Base-by-base conservation (phyloP, 148 eudicot genomes). In the Cornus florida region DNA sequence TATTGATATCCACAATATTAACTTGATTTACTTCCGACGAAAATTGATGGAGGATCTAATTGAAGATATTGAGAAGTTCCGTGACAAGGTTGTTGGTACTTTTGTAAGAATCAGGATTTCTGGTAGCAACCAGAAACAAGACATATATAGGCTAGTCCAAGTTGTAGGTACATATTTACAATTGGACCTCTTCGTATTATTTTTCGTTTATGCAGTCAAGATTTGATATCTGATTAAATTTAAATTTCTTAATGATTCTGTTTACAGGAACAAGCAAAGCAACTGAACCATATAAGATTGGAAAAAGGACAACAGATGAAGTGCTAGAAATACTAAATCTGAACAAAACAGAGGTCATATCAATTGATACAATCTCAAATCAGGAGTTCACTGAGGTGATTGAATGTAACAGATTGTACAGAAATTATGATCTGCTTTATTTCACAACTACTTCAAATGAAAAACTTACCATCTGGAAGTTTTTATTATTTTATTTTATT, bases 311-410 rank as follows among this genome's bases (percentile, higher is more conserved):
- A 35, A 89, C 97, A 24, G 88, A 90, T 83, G 78, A 77, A 74
- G 87, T 92, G 94, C 86, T 97, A 60, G 99, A 97, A 87, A 92
- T 97, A 50, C 84, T 94, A 86, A 97, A 97, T 87, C 87, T 97
- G 39, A 89, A 90, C 87, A 97, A 97, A 86, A 92, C 87, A 39
- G 99, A 97, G 83, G 75, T 79, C n/a, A 73, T 97, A 78, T 80
- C 94, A 14, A 94, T 97, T 60, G 99, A 97, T 88, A 82, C 90
- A 72, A 89, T 94, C 76, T 97, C 99, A 79, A 94, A 97, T 84
- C 99, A 94, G 88, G 99, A 93, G 66, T 96, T 96, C 79, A 90
- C 96, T 8, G 98, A 96, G 99, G 99, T 96, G 72, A 89, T 78
- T 73, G 60, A 67, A 60, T 74, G 7, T 60, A 43, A 43, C 16